Percentiles rank a stretch among this genome's conserved stretches.
These are phyloP conservation scores for Trametes villosa DNA, from an alignment of 768 basidiomycete species.

Conservation along the genomic window DNA sequence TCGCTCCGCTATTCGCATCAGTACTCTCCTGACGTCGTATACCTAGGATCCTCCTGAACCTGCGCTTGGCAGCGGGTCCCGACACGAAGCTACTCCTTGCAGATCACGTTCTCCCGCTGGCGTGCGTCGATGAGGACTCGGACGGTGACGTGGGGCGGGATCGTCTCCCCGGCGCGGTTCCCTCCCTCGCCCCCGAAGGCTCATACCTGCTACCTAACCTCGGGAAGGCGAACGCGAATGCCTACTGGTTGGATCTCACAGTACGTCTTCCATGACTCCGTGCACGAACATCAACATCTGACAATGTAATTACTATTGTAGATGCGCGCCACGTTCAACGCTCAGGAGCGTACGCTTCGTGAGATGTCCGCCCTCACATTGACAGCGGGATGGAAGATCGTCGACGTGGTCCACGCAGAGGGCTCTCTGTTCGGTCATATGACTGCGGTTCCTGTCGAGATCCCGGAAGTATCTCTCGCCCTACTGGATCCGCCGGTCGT, in stretches of 20 bases:
- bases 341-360: constrained; percentile 70
- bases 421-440: constrained; percentile 76
- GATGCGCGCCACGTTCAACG: constrained; percentile 75
- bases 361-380: constrained; percentile 59
- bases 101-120: constrained; percentile 72
- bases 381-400: constrained; percentile 72
- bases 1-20: neutral
- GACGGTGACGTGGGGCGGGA: constrained; percentile 35
- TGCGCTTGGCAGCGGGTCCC: constrained; percentile 44
- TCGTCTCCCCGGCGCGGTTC: constrained; percentile 48
- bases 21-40: constrained; percentile 33
- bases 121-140: constrained; percentile 56
- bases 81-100: constrained; percentile 69
- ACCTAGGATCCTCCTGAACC: constrained; percentile 47
- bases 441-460: constrained; percentile 61
- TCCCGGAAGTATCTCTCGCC: constrained; percentile 42
- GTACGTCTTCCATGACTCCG: too few relatives aligned
- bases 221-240: constrained; percentile 71
- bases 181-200: constrained; percentile 54
- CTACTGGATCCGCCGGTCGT: constrained; percentile 17
- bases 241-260: constrained; percentile 72
- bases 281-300: constrained; percentile 40
- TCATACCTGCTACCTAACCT: constrained; percentile 73
- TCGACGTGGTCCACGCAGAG: constrained; percentile 59
- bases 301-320: constrained; percentile 56